These are phyloP conservation scores for Notholithocarpus densiflorus DNA, from an alignment of 306 rosid species.

Conservation along the genomic window DNA sequence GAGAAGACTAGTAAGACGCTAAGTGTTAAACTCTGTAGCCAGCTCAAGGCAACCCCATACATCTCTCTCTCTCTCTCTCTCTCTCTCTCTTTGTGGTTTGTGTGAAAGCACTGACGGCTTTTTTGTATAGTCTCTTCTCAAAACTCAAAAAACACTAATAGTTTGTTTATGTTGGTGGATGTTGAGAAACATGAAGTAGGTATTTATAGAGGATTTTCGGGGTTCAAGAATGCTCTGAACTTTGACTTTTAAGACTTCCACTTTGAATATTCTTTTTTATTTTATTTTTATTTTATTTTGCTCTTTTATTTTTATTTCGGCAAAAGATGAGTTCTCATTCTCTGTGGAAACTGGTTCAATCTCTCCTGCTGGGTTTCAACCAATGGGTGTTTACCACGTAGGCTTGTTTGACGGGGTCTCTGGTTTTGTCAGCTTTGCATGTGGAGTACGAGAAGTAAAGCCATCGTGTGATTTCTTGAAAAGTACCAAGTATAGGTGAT, in stretches of 20 bases:
- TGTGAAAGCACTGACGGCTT: background rate
- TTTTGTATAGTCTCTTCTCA: background rate
- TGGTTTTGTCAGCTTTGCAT: background rate
- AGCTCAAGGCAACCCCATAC: conserved; percentile 22
- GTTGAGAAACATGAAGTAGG: background rate
- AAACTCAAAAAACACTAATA: background rate
- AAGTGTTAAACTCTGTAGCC: background rate
- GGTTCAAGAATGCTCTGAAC: conserved; percentile 12
- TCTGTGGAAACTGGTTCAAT: no score
- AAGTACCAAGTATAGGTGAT: background rate
- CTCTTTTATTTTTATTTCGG: background rate
- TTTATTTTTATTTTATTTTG: background rate
- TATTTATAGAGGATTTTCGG: conserved; percentile 38
- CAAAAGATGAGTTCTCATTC: background rate
- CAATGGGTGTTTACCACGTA: background rate
- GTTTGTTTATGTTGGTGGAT: conserved; percentile 4
- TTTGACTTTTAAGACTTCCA: conserved; percentile 5
- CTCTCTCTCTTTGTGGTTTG: background rate
- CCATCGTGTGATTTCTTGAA: background rate
- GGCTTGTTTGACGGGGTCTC: background rate
- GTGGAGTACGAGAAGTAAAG: background rate
- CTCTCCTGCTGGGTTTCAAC: background rate
- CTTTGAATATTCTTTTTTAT: background rate
- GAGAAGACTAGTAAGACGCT: no score
- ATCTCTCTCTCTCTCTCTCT: background rate